Conservation (phyloP, 139 green algal genomes). For the Trebouxia sp. region DNA sequence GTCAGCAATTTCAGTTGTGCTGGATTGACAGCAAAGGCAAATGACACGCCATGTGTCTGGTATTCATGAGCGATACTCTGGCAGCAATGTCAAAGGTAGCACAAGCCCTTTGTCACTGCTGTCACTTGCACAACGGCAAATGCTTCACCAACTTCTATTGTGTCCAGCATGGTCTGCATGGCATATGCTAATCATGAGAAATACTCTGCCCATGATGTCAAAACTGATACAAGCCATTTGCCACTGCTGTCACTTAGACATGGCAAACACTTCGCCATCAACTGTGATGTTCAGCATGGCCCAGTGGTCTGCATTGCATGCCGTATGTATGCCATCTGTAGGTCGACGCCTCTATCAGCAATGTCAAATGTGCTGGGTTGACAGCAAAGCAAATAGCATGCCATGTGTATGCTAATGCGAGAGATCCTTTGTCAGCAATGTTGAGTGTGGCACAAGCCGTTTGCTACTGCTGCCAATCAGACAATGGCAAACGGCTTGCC, state of each 20-base stretch:
- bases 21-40: background rate
- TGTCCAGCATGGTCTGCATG: background rate
- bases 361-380: background rate
- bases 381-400: background rate
- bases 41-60: background rate
- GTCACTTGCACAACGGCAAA: background rate
- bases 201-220: background rate
- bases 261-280: too few relatives aligned
- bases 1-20: background rate
- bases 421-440: background rate
- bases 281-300: too few relatives aligned
- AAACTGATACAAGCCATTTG: background rate
- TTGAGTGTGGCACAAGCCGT: background rate
- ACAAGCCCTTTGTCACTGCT: background rate
- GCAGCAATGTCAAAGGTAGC: background rate
- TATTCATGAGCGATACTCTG: background rate
- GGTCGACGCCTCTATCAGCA: too few relatives aligned
- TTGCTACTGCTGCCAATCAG: background rate
- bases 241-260: too few relatives aligned
- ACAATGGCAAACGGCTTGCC: background rate
- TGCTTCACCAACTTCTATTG: background rate
- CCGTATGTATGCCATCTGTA: too few relatives aligned
- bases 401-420: background rate
- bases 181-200: background rate
- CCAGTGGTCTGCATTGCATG: too few relatives aligned